phyloP scores from a whole-genome alignment of 495 filamentous ascomycete genomes.

The Gamarada debralockiae region DNA sequence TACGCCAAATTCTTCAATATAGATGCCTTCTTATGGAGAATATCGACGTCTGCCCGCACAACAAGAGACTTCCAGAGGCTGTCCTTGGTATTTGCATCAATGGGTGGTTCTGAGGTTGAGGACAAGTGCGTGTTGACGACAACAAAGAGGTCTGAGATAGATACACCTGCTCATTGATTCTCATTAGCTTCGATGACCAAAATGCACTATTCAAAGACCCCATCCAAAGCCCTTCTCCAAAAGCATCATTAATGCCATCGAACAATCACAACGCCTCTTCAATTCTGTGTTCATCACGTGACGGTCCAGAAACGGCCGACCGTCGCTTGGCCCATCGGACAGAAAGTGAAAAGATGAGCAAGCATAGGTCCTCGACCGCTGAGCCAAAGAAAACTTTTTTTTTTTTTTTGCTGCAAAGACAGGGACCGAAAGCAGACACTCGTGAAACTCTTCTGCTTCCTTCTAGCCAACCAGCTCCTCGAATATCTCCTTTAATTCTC shows the following conservation, averaged over 20 bases:
- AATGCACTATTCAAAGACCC: neutral
- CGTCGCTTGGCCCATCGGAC: neutral
- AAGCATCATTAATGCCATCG: too few relatives aligned
- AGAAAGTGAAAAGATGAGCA: neutral
- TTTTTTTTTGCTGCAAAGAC: too few relatives aligned
- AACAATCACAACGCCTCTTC: too few relatives aligned
- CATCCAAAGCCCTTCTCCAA: neutral
- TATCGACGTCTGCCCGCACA: neutral
- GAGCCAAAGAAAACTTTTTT: neutral
- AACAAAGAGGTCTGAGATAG: constrained; percentile 8
- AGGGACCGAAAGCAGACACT: neutral
- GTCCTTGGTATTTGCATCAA: neutral
- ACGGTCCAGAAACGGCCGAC: neutral
- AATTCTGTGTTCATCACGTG: too few relatives aligned
- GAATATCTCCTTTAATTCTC: neutral
- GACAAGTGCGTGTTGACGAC: neutral
- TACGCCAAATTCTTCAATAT: constrained; percentile 4
- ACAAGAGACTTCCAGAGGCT: constrained; percentile 5
- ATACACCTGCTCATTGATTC: constrained; percentile 7
- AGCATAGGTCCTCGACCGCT: neutral
- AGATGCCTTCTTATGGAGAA: neutral
- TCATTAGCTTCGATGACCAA: neutral
- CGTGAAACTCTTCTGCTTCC: too few relatives aligned
- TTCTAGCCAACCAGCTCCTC: too few relatives aligned
- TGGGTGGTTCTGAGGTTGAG: neutral